These are phyloP conservation scores for Juglanconis sp. DNA, from an alignment of 2,329 filamentous ascomycete species.

Conservation along the genomic window DNA sequence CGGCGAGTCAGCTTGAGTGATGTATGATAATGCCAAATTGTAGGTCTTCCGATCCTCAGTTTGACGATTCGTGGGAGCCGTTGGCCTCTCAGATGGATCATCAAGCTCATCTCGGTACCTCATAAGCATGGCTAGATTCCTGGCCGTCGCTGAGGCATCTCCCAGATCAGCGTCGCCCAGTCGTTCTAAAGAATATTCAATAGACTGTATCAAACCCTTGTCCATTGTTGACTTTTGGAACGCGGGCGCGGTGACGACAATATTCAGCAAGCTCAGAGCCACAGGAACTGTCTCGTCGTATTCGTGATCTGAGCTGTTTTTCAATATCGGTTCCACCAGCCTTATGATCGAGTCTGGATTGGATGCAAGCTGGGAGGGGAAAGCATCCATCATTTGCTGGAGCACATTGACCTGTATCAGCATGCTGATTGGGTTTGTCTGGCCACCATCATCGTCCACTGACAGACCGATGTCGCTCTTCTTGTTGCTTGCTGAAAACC, in stretches of 20 bases:
- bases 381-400: conserved; percentile 61
- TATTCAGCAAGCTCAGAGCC: conserved; percentile 59
- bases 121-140: conserved; percentile 54
- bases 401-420: conserved; percentile 60
- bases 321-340: conserved; percentile 59
- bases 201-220: conserved; percentile 36
- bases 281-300: conserved; percentile 50
- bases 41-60: conserved; percentile 62
- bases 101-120: conserved; percentile 54
- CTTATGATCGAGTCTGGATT: conserved; percentile 64
- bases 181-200: conserved; percentile 47
- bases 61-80: conserved; percentile 43
- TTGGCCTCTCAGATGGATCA: conserved; percentile 34
- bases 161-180: conserved; percentile 37
- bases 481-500: conserved; percentile 40
- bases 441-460: conserved; percentile 22
- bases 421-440: conserved; percentile 40
- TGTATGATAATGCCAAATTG: conserved; percentile 60
- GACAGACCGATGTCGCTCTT: conserved; percentile 27
- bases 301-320: conserved; percentile 35
- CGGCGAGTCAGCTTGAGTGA: conserved; percentile 58
- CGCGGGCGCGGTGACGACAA: conserved; percentile 54
- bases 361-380: conserved; percentile 61
- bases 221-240: conserved; percentile 50
- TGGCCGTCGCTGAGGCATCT: conserved; percentile 50